Conservation (phyloP, 257 asterid genomes). For the Paulownia fortunei region DNA sequence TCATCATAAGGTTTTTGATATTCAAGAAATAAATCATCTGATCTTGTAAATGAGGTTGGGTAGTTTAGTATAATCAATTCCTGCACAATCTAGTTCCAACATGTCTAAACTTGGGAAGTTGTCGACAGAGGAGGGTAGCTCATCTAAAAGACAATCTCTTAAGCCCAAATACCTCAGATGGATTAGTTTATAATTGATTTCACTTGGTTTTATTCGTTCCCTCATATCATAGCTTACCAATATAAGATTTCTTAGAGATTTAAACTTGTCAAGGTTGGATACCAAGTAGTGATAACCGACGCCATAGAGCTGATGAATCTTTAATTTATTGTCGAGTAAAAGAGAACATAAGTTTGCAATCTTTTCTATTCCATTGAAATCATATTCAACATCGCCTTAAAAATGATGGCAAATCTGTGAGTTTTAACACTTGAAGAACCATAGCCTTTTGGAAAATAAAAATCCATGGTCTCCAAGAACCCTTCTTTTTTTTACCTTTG, state of each 20-base stretch:
- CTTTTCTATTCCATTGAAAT: background rate
- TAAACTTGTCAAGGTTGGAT: background rate
- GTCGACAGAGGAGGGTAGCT: constrained; percentile 4
- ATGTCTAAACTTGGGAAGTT: background rate
- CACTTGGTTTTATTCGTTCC: background rate
- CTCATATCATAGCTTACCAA: background rate
- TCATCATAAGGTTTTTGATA: background rate
- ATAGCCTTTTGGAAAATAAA: too few relatives aligned
- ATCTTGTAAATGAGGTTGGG: background rate
- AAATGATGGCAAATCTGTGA: constrained; percentile 13
- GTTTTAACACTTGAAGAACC: too few relatives aligned
- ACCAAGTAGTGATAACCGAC: background rate
- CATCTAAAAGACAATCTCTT: background rate
- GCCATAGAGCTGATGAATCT: background rate
- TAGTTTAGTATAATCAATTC: background rate
- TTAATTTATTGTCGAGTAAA: background rate
- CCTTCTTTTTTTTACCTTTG: constrained; percentile 22
- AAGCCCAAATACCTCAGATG: constrained; percentile 21
- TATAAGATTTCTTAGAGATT: background rate
- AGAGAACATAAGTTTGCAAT: background rate
- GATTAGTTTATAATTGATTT: background rate
- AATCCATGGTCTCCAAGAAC: too few relatives aligned
- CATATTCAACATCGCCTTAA: background rate
- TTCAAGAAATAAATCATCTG: background rate
- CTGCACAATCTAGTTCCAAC: background rate